Percentiles rank a stretch among this genome's conserved stretches.
phyloP scores from a whole-genome alignment of 164 flowering plant genomes.

The Liquidambar formosana region DNA sequence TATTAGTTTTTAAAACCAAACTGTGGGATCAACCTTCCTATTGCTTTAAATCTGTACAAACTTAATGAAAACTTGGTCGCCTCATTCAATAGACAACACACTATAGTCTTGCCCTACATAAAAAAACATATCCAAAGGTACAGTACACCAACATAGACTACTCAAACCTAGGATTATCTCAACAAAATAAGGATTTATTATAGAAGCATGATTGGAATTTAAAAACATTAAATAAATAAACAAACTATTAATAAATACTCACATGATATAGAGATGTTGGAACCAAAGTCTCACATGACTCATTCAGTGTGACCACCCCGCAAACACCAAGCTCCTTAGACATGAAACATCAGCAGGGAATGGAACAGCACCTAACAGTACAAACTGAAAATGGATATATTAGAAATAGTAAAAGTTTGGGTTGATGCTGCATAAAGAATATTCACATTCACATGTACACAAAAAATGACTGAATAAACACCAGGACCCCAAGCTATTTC shows the following conservation, averaged over 20 bases:
- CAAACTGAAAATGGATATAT: slow-evolving; percentile 48
- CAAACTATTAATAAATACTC: slow-evolving; percentile 16
- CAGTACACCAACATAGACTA: too few species aligned
- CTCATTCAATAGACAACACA: too few species aligned
- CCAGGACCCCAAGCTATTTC: too few species aligned
- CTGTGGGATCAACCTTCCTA: too few species aligned
- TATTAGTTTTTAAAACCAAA: too few species aligned
- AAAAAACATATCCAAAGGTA: too few species aligned
- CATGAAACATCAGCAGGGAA: slow-evolving; percentile 81
- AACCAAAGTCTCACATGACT: slow-evolving; percentile 87
- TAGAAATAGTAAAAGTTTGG: slow-evolving; percentile 1
- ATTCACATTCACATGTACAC: neutral
- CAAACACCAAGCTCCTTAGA: slow-evolving; percentile 76
- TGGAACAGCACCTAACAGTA: slow-evolving; percentile 94
- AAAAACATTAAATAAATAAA: too few species aligned
- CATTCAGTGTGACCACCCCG: slow-evolving; percentile 90
- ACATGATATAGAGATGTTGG: slow-evolving; percentile 77
- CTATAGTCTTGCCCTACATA: too few species aligned
- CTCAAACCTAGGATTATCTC: too few species aligned
- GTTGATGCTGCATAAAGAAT: neutral
- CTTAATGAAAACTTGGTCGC: too few species aligned
- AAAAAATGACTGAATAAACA: neutral
- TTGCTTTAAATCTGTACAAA: too few species aligned
- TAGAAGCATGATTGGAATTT: neutral
- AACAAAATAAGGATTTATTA: too few species aligned